Evolutionary conservation across 441 rosid genomes (phyloP).

Genomic region (Euphorbia schlechtendalii): DNA sequence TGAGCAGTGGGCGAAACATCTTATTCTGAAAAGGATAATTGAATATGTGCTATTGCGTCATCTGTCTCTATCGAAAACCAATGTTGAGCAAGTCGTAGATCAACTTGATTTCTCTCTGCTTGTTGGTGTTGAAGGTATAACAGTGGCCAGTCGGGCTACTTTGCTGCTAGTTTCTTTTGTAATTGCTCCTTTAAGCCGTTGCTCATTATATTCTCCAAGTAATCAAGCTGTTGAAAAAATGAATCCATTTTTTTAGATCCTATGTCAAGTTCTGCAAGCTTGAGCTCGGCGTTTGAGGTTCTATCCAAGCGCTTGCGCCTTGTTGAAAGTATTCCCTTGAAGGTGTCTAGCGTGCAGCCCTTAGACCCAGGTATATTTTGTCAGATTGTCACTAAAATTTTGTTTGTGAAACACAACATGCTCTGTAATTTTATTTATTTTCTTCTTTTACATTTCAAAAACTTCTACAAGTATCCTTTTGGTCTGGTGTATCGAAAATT

Average conservation of each 20-base stretch:
- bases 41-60: constrained; percentile 58
- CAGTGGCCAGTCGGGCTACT: constrained; percentile 1
- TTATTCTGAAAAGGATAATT: constrained; percentile 62
- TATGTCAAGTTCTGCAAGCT: constrained; percentile 46
- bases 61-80: constrained; percentile 48
- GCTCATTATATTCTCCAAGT: not conserved
- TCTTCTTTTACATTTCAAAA: not conserved
- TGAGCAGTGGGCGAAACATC: constrained; percentile 72
- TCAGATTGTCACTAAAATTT: not conserved
- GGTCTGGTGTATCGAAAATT: not conserved
- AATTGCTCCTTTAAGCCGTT: not conserved
- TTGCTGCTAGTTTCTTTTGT: constrained; percentile 4
- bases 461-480: not conserved
- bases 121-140: constrained; percentile 60
- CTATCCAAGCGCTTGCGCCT: constrained; percentile 64
- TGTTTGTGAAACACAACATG: not conserved
- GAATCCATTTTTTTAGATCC: constrained; percentile 48
- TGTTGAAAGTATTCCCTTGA: constrained; percentile 75
- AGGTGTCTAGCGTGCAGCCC: constrained; percentile 75
- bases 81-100: constrained; percentile 61
- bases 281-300: constrained; percentile 58
- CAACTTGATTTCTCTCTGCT: constrained; percentile 85
- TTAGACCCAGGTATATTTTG: constrained; percentile 61
- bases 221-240: not conserved
- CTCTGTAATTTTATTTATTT: not conserved